Base-by-base conservation (phyloP, 257 asterid species). In the Ajuga chamaepitys region DNA sequence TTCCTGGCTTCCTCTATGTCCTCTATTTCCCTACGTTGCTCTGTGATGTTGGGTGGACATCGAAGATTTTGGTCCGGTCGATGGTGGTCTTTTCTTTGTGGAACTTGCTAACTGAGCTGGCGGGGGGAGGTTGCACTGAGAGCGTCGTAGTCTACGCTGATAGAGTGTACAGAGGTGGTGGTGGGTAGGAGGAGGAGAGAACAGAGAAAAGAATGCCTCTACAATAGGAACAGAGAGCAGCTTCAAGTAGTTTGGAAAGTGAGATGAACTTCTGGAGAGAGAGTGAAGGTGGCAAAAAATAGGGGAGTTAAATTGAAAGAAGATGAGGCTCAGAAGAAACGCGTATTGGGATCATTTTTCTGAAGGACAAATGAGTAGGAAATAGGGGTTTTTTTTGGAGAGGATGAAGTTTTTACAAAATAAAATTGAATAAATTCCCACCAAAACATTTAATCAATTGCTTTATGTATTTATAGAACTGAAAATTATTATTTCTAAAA, bases 61-160 rank as follows among this genome's bases (percentile, higher is more conserved):
- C 97, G 45, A 89, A 93, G 42, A 89, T 72, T 18, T 93, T 89
- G 45, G 89, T 70, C 5, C 89, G 82, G 75, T 93, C 95, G 61
- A 93, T 93, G 58, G 71, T 67, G 13, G 97, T 93, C 14, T 71
- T 76, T 0, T 86, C 82, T 9, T 84, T 86, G 44, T 89, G 83
- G 74, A 93, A 93, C 45, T 79, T 80, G 0, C 97, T 0, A 93
- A 97, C 28, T 84, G 79, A 0, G 85, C 24, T 0, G 97, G 97
- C 0, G 96, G 89, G 0, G 96, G 99, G 55, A 89, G 85, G 81
- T 93, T 84, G 90, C 83, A 3, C 88, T 96, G 28, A 87, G 71
- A 45, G 97, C 87, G 21, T 97, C 97, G 68, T 87, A 89, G 89
- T 93, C 87, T 1, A 93, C 96, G 21, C 99, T 97, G 57, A 93